phyloP scores from a whole-genome alignment of 2,329 filamentous ascomycete genomes.

The Sclerotinia minor region DNA sequence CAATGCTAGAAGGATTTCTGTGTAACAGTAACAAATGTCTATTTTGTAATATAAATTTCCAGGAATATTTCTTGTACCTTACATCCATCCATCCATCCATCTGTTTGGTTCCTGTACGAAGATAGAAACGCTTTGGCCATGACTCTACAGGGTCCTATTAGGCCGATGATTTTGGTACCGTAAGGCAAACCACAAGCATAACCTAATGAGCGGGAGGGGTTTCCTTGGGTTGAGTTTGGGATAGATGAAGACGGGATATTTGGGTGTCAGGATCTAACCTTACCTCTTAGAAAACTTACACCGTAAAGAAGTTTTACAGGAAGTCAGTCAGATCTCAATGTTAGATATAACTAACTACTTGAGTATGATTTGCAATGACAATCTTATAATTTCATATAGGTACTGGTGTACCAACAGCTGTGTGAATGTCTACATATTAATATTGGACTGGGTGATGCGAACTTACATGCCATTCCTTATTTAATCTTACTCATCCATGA shows the following conservation, averaged over 20 bases:
- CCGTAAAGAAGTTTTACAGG: not conserved
- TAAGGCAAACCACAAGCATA: conserved; percentile 2
- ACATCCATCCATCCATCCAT: not conserved
- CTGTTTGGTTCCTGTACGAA: not conserved
- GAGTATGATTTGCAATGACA: no score
- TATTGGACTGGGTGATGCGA: not conserved
- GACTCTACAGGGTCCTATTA: not conserved
- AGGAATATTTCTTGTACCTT: not conserved
- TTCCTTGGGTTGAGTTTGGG: not conserved
- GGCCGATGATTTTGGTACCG: not conserved
- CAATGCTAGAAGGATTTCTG: not conserved
- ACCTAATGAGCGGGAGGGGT: not conserved
- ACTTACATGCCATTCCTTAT: not conserved
- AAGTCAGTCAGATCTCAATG: not conserved
- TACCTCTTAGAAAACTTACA: not conserved
- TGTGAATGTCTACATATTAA: not conserved
- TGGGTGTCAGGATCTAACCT: not conserved
- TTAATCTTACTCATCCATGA: conserved; percentile 7
- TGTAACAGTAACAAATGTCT: not conserved
- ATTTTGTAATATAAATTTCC: no score
- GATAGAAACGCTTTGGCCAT: not conserved
- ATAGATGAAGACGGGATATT: not conserved
- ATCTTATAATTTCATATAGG: not conserved
- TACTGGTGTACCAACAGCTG: not conserved
- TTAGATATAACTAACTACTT: no score